Evolutionary conservation across 1,139 yeast species (phyloP).

Genomic region (Petasospora rhodanensis): DNA sequence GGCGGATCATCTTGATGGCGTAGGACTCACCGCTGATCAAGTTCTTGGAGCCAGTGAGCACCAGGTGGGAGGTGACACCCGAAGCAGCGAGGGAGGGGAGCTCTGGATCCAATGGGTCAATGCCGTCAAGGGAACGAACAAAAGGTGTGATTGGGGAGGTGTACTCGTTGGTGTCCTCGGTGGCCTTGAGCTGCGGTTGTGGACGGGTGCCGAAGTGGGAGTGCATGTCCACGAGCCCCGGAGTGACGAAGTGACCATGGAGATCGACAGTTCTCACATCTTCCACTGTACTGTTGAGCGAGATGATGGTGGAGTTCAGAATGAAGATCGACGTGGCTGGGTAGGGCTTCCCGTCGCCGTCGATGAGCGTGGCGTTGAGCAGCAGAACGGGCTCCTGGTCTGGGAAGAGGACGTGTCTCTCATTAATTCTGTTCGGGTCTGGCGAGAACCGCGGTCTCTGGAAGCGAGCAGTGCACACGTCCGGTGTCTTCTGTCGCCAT

Average conservation of each 20-base stretch:
- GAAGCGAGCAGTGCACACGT: constrained; percentile 1
- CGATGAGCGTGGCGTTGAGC: constrained; percentile 6
- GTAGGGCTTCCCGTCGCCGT: constrained; percentile 5
- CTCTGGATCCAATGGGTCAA: constrained; percentile 8
- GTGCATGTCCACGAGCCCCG: constrained; percentile 9
- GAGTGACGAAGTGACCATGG: constrained; percentile 5
- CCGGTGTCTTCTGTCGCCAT: constrained; percentile 1
- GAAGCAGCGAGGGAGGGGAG: constrained; percentile 4
- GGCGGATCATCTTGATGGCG: constrained; percentile 5
- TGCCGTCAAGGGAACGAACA: constrained; percentile 7
- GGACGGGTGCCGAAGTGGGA: constrained; percentile 8
- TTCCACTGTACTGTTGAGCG: too few relatives aligned
- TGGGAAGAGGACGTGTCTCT: constrained; percentile 4
- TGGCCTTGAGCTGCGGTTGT: constrained; percentile 7
- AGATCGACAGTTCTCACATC: background rate
- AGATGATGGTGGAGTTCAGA: constrained; percentile 5
- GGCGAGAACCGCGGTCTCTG: constrained; percentile 2
- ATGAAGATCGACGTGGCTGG: constrained; percentile 1
- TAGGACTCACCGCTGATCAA: constrained; percentile 7
- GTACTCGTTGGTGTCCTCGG: constrained; percentile 10
- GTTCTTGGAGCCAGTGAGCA: constrained; percentile 8
- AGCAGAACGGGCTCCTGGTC: constrained; percentile 1
- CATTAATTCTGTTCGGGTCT: constrained; percentile 4
- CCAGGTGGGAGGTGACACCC: constrained; percentile 7
- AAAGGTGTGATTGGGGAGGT: constrained; percentile 8